Conservation (phyloP, 345 rosid species). For the Arabidopsis thaliana region TAIR10.1 NC_003070.9:28919001-28919500, state of each 20-base stretch:
- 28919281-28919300: not conserved
- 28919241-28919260: not conserved
- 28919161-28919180: not conserved
- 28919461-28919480: not conserved
- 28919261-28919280: constrained; percentile 1
- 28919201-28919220: not conserved
- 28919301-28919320: not conserved
- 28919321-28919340: not conserved
- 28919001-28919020: no score
- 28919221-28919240: not conserved
- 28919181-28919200: not conserved
- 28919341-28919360: not conserved
- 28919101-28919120: no score
- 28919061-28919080: no score
- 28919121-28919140: not conserved
- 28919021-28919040: no score
- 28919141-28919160: not conserved
- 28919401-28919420: not conserved
- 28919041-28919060: no score
- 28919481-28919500: not conserved
- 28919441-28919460: not conserved
- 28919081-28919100: no score
- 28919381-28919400: no score
- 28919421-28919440: not conserved
- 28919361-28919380: not conserved